Evolutionary conservation across 1,284 basidiomycete genomes (phyloP), one percentile per base, ranked within the genome.

Genomic region (Takashimella koratensis): DNA sequence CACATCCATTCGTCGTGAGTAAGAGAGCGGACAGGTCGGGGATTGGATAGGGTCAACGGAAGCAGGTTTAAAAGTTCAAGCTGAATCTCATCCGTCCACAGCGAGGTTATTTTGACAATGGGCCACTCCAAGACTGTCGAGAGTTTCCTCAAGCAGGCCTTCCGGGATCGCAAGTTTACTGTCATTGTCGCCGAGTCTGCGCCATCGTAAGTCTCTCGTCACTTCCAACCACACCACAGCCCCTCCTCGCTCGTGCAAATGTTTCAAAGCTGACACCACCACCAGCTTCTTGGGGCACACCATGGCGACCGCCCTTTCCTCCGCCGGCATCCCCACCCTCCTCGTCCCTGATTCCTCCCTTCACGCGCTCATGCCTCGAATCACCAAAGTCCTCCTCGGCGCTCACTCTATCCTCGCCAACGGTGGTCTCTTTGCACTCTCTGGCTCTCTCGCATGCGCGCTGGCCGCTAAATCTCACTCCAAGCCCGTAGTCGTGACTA

Each of bases 111-210:
- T 61, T 77, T 98, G 58, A 98, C 95, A 0, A 82, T 98, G 41
- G 94, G 94, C n/a, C 84, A 90, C 76, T 95, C 92, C 41, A 84
- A 82, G 66, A 98, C 95, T 0, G 92, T 98, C n/a, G 90, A 93
- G 71, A 81, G 86, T 2, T 98, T 98, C 78, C 79, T 98, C 49
- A 93, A 90, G 73, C 81, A 89, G 11, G 95, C 93, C 1, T 88
- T 88, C 20, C 87, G 90, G 63, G 84, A 91, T 69, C 83, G 91
- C 63, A 94, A 94, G 71, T 98, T 93, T 71, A 96, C 94, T 23
- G 93, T 95, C 51, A 93, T 98, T 59, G 90, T 98, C 10, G 89
- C 92, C 16, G 94, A 98, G 77, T 91, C 90, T 0, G 90, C 90
- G 10, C 95, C 95, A 12, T 87, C 87, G 84, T 94, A 64, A 63